phyloP scores from a whole-genome alignment of 441 rosid species.

The Croton setiger region DNA sequence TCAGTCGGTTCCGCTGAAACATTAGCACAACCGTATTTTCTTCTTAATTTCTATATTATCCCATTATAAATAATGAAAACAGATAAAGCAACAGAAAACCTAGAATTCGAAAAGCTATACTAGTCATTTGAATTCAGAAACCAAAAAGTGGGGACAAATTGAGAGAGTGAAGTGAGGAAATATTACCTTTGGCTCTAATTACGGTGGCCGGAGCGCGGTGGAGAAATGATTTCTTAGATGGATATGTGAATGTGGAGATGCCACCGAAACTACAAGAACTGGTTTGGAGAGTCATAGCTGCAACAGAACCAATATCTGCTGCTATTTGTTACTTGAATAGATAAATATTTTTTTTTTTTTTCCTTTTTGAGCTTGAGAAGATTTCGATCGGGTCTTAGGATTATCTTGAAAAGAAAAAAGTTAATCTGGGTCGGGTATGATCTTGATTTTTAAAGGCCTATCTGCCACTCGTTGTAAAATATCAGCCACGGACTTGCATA shows the following conservation, averaged over 20 bases:
- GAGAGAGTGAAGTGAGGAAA: neutral
- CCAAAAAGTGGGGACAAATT: neutral
- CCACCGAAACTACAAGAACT: slow-evolving; percentile 42
- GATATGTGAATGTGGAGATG: slow-evolving; percentile 32
- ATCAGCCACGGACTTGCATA: slow-evolving; percentile 19
- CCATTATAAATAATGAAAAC: no score
- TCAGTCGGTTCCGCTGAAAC: slow-evolving; percentile 73
- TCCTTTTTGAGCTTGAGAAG: no score
- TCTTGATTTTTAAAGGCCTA: neutral
- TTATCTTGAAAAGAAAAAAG: neutral
- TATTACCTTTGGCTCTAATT: slow-evolving; percentile 47
- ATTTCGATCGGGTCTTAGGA: slow-evolving; percentile 14
- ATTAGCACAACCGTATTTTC: neutral
- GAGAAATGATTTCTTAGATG: slow-evolving; percentile 31
- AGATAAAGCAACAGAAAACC: slow-evolving; percentile 6
- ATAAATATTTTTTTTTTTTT: neutral
- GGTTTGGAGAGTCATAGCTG: slow-evolving; percentile 53
- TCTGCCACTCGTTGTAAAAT: slow-evolving; percentile 36
- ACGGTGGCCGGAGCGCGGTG: slow-evolving; percentile 26
- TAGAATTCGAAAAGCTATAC: neutral
- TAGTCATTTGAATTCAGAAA: neutral
- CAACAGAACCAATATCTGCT: neutral
- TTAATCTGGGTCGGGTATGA: neutral
- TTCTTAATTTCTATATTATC: no score
- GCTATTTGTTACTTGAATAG: neutral